phyloP scores from a whole-genome alignment of 306 rosid genomes.

The Pterocarpus macrocarpus region DNA sequence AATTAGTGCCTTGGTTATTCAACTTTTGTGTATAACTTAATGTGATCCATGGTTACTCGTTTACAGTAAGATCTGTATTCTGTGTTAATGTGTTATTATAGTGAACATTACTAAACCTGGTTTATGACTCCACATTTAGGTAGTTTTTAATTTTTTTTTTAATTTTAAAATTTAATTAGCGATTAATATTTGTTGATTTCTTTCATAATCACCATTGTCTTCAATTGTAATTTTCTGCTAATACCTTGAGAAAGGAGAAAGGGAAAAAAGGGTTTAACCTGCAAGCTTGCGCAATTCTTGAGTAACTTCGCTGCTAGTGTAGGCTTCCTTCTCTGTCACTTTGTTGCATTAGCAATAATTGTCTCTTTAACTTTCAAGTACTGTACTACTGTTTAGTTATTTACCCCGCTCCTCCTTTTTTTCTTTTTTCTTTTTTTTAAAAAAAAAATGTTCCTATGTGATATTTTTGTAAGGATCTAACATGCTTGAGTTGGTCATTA shows the following conservation, averaged over 20 bases:
- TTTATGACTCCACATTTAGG: constrained; percentile 15
- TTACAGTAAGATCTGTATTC: constrained; percentile 19
- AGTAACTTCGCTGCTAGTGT: constrained; percentile 50
- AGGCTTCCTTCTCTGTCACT: constrained; percentile 44
- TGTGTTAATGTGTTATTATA: background rate
- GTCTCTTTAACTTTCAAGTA: constrained; percentile 7
- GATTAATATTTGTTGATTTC: constrained; percentile 30
- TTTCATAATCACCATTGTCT: constrained; percentile 27
- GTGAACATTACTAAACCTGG: constrained; percentile 26
- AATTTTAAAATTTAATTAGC: background rate
- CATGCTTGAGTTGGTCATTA: constrained; percentile 41
- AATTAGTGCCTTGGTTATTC: constrained; percentile 21
- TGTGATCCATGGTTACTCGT: constrained; percentile 29
- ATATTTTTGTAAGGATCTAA: constrained; percentile 38
- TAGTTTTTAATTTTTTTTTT: background rate
- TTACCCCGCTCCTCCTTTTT: background rate
- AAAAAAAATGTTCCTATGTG: background rate
- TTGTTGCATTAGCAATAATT: constrained; percentile 30
- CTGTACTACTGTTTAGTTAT: constrained; percentile 17
- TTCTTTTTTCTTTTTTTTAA: too few relatives aligned
- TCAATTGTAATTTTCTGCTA: constrained; percentile 33
- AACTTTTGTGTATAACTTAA: constrained; percentile 23
- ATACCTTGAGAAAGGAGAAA: constrained; percentile 37
- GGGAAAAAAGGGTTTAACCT: constrained; percentile 8
- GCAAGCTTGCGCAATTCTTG: constrained; percentile 48